Evolutionary conservation across 352 stramenopile species (phyloP), one percentile per base, ranked within the genome.

Genomic region (Phytophthora melonis): DNA sequence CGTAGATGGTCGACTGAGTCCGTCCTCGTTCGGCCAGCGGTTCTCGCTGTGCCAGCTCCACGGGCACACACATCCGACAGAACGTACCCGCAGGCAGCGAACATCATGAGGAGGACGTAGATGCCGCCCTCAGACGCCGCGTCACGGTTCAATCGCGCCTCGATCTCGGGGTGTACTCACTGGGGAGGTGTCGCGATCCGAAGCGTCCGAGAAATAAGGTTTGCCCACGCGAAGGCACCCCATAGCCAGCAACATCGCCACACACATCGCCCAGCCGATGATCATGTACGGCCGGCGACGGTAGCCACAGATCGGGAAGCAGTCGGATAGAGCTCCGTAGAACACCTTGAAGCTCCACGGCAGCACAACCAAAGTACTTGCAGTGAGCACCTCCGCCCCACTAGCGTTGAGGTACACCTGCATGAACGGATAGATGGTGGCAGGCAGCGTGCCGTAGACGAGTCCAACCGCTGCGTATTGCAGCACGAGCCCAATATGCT

Each of bases 41-140:
- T 53, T 89, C 77, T 60, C 75, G 77, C 59, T 85, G 62, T 39
- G 75, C 70, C 45, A 83, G 57, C 63, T 87, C 75, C 9, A 87
- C 80, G 23, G 19, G 80, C 79, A 23, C 77, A 72, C 0, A 94
- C 85, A 61, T 93, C 86, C 9, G 88, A 76, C 63, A 93, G 81
- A 30, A 32, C 27, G 27, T 32, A 32, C 5, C 27, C 87, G 27
- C 89, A 55, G n/a, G 84, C 79, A 0, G 84, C 82, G 21, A 93
- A 55, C 56, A 93, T 88, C 75, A 96, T 89, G 11, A 88, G 57
- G 3, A 87, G 32, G 13, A 88, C 70, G 72, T 86, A 90, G 41
- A 77, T 78, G 36, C 62, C 71, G 25, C 74, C 77, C 14, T 72
- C 25, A 5, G 71, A 54, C 2, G 58, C 19, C 0, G 82, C 82